A percentile compares a stretch with the other conserved stretches of the same genome.
Conservation (phyloP, 2,329 filamentous ascomycete species). For the Cephalotrichum gorgonifer region DNA sequence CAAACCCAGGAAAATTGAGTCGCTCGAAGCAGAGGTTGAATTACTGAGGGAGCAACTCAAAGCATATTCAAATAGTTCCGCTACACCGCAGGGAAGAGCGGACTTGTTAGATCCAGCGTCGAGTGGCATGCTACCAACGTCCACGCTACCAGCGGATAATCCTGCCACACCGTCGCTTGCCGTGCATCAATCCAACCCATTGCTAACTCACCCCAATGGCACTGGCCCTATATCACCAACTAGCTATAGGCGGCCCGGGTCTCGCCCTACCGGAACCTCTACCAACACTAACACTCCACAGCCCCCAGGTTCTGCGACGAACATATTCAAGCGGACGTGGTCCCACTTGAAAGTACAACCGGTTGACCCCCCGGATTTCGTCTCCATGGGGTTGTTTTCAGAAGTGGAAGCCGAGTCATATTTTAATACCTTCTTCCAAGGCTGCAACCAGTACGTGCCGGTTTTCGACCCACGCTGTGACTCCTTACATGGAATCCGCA, state of each 20-base stretch:
- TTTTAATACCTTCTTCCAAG: constrained; percentile 15
- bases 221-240: not conserved
- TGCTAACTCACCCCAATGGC: not conserved
- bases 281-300: not conserved
- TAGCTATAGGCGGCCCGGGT: not conserved
- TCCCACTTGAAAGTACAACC: constrained; percentile 10
- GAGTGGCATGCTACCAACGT: not conserved
- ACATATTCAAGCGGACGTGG: not conserved
- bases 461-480: constrained; percentile 23
- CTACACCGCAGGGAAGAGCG: not conserved
- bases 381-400: constrained; percentile 12
- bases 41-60: constrained; percentile 8
- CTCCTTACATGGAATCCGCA: constrained; percentile 30
- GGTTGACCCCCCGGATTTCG: constrained; percentile 10
- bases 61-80: not conserved
- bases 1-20: constrained; percentile 12
- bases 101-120: not conserved
- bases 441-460: constrained; percentile 16
- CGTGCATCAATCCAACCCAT: not conserved
- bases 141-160: not conserved
- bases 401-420: constrained; percentile 13
- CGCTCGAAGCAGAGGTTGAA: constrained; percentile 9
- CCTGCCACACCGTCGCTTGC: not conserved
- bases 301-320: not conserved
- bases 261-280: not conserved